These are phyloP conservation scores for Fusarium sp. DNA, from an alignment of 2,329 filamentous ascomycete species.

Conservation along the genomic window DNA sequence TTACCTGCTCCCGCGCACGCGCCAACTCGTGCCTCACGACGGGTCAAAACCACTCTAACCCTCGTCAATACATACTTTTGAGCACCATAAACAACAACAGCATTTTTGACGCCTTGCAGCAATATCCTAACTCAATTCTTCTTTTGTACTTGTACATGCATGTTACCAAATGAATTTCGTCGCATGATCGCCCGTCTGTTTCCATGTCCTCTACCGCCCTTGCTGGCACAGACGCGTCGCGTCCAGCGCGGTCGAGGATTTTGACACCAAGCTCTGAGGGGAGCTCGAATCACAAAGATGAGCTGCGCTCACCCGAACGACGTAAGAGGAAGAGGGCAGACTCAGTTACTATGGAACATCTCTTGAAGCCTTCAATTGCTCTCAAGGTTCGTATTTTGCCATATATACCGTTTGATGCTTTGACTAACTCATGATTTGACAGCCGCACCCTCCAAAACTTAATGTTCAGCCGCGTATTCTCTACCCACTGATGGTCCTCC, in stretches of 20 bases:
- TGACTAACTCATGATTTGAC: slow-evolving; percentile 18
- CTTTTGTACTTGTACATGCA: slow-evolving; percentile 6
- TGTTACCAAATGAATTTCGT: slow-evolving; percentile 32
- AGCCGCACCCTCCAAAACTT: slow-evolving; percentile 71
- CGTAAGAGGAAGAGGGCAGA: slow-evolving; percentile 57
- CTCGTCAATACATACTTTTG: slow-evolving; percentile 9
- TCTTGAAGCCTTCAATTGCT: slow-evolving; percentile 67
- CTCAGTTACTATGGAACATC: slow-evolving; percentile 62
- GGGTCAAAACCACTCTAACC: slow-evolving; percentile 36
- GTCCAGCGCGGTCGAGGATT: slow-evolving; percentile 59
- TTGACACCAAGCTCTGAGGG: slow-evolving; percentile 59
- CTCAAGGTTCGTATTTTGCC: slow-evolving; percentile 61
- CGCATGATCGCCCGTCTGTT: slow-evolving; percentile 36
- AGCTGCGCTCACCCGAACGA: slow-evolving; percentile 47
- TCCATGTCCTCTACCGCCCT: slow-evolving; percentile 55
- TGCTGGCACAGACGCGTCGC: slow-evolving; percentile 65
- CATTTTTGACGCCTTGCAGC: slow-evolving; percentile 20
- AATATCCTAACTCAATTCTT: slow-evolving; percentile 22
- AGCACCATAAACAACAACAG: slow-evolving; percentile 31
- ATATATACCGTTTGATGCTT: neutral
- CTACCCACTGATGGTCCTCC: slow-evolving; percentile 73
- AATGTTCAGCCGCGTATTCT: slow-evolving; percentile 68
- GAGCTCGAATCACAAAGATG: slow-evolving; percentile 56
- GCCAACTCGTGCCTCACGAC: slow-evolving; percentile 13
- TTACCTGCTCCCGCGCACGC: slow-evolving; percentile 17